phyloP scores from a whole-genome alignment of 78 protist genomes.

The Isochrysis galbana region DNA sequence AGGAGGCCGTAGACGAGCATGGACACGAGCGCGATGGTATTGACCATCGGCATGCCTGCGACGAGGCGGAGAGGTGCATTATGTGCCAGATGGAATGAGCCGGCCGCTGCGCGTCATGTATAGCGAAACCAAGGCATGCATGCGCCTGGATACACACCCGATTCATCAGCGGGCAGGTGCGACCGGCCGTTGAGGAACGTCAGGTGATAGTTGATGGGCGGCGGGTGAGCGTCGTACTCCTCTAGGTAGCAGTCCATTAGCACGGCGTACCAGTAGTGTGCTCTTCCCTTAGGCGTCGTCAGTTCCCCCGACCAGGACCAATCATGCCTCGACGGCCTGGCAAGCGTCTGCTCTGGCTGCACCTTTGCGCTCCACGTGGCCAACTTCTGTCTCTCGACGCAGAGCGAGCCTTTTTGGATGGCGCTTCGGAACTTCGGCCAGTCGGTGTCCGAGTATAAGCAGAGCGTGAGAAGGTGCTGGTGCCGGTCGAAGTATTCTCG shows the following conservation, averaged over 20 bases:
- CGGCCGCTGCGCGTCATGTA: no score
- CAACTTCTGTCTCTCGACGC: neutral
- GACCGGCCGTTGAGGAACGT: conserved; percentile 1
- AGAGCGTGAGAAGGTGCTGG: neutral
- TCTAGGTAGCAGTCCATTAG: conserved; percentile 32
- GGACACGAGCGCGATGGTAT: neutral
- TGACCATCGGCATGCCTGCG: neutral
- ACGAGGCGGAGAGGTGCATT: no score
- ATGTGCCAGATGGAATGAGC: no score
- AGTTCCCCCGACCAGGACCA: neutral
- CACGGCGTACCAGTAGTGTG: conserved; percentile 35
- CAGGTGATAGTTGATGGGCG: neutral
- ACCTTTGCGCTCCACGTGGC: neutral
- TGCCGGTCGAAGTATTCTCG: conserved; percentile 2
- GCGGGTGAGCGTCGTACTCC: conserved; percentile 42
- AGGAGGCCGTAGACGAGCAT: neutral
- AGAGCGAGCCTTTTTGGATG: neutral
- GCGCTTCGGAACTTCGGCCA: neutral
- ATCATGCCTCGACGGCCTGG: neutral
- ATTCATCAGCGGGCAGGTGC: conserved; percentile 32
- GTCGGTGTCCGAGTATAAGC: neutral
- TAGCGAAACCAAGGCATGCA: no score
- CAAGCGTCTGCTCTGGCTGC: neutral
- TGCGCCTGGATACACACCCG: no score
- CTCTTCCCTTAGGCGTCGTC: neutral